Percentiles rank a stretch among this genome's conserved stretches.
Evolutionary conservation across 352 stramenopile species (phyloP).

Genomic region (Plasmopara halstedii): DNA sequence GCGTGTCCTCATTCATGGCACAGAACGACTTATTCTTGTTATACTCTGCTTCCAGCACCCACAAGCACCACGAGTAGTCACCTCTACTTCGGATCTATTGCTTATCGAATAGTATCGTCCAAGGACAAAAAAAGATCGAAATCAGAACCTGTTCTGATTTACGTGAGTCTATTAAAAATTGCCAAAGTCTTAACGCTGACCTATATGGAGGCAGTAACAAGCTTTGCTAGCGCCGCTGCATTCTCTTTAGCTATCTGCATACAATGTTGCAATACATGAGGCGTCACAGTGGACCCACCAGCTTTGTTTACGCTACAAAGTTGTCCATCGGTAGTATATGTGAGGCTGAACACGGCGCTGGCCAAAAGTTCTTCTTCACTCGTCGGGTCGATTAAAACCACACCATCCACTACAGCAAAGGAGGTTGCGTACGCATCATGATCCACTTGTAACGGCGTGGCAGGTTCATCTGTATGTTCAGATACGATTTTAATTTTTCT

Average conservation of each 20-base stretch:
- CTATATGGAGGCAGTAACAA: slow-evolving; percentile 26
- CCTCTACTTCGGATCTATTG: slow-evolving; percentile 20
- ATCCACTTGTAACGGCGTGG: slow-evolving; percentile 44
- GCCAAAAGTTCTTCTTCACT: slow-evolving; percentile 64
- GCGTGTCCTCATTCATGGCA: slow-evolving; percentile 40
- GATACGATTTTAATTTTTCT: neutral
- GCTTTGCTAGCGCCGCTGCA: slow-evolving; percentile 24
- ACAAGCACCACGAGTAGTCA: slow-evolving; percentile 1
- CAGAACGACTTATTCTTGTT: neutral
- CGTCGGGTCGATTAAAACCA: slow-evolving; percentile 62
- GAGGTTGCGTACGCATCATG: slow-evolving; percentile 53
- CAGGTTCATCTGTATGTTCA: slow-evolving; percentile 34
- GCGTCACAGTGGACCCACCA: slow-evolving; percentile 39
- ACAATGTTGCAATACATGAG: slow-evolving; percentile 47
- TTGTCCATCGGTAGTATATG: slow-evolving; percentile 53
- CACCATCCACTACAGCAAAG: slow-evolving; percentile 52
- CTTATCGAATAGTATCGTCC: neutral
- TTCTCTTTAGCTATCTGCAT: slow-evolving; percentile 56
- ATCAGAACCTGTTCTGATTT: too few relatives aligned
- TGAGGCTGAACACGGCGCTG: slow-evolving; percentile 46
- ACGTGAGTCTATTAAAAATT: neutral
- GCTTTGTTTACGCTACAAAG: slow-evolving; percentile 71
- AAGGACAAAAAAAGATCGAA: slow-evolving; percentile 16
- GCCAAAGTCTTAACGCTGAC: neutral
- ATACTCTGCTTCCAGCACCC: neutral